phyloP scores from a whole-genome alignment of 148 eudicot species.

The Heliosperma pusillum region DNA sequence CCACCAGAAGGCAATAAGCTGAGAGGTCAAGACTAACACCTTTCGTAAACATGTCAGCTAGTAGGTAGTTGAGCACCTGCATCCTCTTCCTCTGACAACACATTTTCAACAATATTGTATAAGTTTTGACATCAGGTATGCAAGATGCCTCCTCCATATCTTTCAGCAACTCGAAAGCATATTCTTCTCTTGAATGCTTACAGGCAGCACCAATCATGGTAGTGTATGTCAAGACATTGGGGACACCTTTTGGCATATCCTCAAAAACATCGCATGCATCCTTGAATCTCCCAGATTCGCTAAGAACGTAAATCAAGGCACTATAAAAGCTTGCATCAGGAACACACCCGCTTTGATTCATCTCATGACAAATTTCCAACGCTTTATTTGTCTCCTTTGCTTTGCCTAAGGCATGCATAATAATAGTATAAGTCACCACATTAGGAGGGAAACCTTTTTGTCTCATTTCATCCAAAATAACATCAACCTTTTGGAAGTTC shows the following conservation, averaged over 20 bases:
- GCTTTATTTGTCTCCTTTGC: constrained; percentile 63
- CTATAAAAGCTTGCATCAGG: constrained; percentile 63
- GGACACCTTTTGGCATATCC: constrained; percentile 53
- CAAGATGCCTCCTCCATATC: constrained; percentile 61
- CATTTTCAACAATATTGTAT: constrained; percentile 68
- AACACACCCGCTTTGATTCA: constrained; percentile 52
- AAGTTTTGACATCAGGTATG: constrained; percentile 55
- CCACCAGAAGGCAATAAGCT: constrained; percentile 63
- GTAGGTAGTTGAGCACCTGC: constrained; percentile 63
- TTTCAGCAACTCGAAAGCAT: constrained; percentile 56
- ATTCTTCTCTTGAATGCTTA: constrained; percentile 51
- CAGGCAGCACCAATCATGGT: constrained; percentile 64
- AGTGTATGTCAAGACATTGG: constrained; percentile 53
- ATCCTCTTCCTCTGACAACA: constrained; percentile 68
- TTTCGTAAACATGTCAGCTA: constrained; percentile 69
- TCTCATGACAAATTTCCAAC: constrained; percentile 53
- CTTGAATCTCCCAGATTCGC: constrained; percentile 59
- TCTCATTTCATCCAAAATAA: constrained; percentile 59
- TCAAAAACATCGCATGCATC: constrained; percentile 62
- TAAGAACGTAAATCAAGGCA: constrained; percentile 46
- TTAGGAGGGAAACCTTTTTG: constrained; percentile 54
- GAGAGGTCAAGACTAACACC: constrained; percentile 58
- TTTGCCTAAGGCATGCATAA: constrained; percentile 66
- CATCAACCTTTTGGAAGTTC: constrained; percentile 62
- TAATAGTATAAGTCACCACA: constrained; percentile 67